Percentiles rank a stretch among this genome's conserved stretches.
These are phyloP conservation scores for Penicillium verhagenii DNA, from an alignment of 495 filamentous ascomycete species.

Conservation along the genomic window DNA sequence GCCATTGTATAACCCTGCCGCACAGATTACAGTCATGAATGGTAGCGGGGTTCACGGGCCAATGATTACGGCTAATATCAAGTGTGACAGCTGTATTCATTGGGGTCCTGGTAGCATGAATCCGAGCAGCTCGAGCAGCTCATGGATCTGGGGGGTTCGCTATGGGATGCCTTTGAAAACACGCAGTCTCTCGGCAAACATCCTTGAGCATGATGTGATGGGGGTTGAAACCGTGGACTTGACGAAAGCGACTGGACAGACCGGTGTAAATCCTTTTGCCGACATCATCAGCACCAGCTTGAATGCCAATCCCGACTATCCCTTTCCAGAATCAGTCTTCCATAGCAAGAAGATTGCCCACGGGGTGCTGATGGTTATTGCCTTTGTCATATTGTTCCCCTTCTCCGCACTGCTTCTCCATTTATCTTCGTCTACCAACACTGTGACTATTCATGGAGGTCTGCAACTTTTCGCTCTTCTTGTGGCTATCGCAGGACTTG, in stretches of 20 bases:
- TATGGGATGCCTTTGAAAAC: constrained; percentile 57
- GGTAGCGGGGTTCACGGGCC: constrained; percentile 56
- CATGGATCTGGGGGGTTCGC: constrained; percentile 69
- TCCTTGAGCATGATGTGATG: constrained; percentile 56
- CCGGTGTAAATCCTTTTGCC: constrained; percentile 57
- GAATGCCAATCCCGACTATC: constrained; percentile 1
- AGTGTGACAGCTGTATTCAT: constrained; percentile 54
- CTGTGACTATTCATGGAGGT: constrained; percentile 50
- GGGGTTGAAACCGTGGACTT: constrained; percentile 17
- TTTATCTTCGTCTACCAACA: constrained; percentile 34
- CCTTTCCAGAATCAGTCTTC: constrained; percentile 12
- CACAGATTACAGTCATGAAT: constrained; percentile 53
- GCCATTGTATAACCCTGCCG: constrained; percentile 52
- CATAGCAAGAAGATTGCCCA: constrained; percentile 38
- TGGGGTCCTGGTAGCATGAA: constrained; percentile 55
- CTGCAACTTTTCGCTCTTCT: constrained; percentile 58
- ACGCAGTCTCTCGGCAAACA: constrained; percentile 42
- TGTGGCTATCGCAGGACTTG: constrained; percentile 59
- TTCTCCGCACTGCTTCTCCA: constrained; percentile 48
- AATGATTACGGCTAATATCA: constrained; percentile 64
- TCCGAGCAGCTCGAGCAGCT: constrained; percentile 38
- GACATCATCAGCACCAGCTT: not conserved
- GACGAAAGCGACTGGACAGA: constrained; percentile 15
- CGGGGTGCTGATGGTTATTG: constrained; percentile 40
- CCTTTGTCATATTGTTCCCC: constrained; percentile 52